phyloP scores from a whole-genome alignment of 1,284 basidiomycete species.

The Leccinum olivaceoglutinosum region DNA sequence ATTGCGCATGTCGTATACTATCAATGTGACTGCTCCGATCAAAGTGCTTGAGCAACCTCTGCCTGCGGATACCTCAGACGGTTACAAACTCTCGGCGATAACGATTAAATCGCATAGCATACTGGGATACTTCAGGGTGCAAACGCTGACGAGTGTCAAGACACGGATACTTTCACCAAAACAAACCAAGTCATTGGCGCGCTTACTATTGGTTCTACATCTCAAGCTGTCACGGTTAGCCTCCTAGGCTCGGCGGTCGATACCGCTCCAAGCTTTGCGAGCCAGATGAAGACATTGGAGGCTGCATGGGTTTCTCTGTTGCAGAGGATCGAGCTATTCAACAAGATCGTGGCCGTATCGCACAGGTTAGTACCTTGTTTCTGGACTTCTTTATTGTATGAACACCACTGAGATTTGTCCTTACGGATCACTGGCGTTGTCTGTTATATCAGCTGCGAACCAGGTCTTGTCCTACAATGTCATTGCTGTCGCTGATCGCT shows the following conservation, averaged over 20 bases:
- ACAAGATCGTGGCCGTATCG: not conserved
- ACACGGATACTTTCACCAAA: not conserved
- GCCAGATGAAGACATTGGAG: not conserved
- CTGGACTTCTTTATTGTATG: not conserved
- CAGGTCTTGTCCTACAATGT: not conserved
- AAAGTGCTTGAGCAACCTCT: not conserved
- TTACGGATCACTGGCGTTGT: not conserved
- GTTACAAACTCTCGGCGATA: not conserved
- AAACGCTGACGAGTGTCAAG: not conserved
- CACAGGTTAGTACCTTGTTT: not conserved
- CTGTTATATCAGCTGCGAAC: not conserved
- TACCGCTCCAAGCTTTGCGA: not conserved
- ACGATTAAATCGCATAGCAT: not conserved
- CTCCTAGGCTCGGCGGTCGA: not conserved
- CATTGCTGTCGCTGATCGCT: not conserved
- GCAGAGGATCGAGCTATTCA: not conserved
- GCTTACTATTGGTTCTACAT: not conserved
- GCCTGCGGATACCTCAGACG: not conserved
- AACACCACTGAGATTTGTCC: not conserved
- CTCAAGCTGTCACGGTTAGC: not conserved
- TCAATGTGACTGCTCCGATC: not conserved
- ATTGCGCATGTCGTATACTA: too few relatives aligned
- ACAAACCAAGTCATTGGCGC: not conserved
- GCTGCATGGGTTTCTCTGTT: not conserved
- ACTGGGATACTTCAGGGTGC: not conserved